These are phyloP conservation scores for Pichia kudriavzevii DNA, from an alignment of 1,139 yeast genomes.

Conservation along the genomic window DNA sequence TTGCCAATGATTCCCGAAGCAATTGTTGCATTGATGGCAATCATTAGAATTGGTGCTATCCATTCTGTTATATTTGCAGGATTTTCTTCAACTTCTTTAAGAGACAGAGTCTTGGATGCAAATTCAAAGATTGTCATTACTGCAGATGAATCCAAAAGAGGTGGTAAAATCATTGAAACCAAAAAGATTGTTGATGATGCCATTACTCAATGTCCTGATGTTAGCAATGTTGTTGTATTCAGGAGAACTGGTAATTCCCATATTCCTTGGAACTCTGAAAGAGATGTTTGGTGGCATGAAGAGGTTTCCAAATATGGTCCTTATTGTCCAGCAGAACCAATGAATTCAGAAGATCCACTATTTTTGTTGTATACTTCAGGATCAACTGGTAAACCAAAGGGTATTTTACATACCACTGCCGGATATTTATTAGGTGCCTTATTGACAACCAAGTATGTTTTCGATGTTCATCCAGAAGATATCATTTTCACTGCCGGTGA, in stretches of 20 bases:
- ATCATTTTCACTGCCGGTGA: slow-evolving; percentile 79
- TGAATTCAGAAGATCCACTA: slow-evolving; percentile 53
- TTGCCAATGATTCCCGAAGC: slow-evolving; percentile 87
- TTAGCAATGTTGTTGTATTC: slow-evolving; percentile 61
- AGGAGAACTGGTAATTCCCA: slow-evolving; percentile 65
- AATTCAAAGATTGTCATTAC: slow-evolving; percentile 66
- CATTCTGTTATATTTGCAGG: slow-evolving; percentile 86
- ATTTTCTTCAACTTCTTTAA: slow-evolving; percentile 64
- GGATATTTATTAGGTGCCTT: slow-evolving; percentile 71
- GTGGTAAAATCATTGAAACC: slow-evolving; percentile 77
- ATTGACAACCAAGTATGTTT: slow-evolving; percentile 63
- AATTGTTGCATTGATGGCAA: slow-evolving; percentile 62
- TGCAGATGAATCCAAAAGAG: slow-evolving; percentile 75
- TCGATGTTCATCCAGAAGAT: slow-evolving; percentile 70
- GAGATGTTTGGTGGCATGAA: slow-evolving; percentile 81
- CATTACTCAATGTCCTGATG: slow-evolving; percentile 59
- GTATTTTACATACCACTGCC: slow-evolving; percentile 68
- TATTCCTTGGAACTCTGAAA: slow-evolving; percentile 51
- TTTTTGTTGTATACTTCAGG: slow-evolving; percentile 63
- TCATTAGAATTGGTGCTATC: slow-evolving; percentile 70
- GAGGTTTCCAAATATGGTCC: slow-evolving; percentile 62
- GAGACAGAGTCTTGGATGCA: slow-evolving; percentile 75
- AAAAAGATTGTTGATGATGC: slow-evolving; percentile 82
- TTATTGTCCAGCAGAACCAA: slow-evolving; percentile 54
- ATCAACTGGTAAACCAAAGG: slow-evolving; percentile 65